Evolutionary conservation across 176 grass and related monocot species (phyloP), one percentile per base, ranked within the genome.

Genomic region (Cocos nucifera): DNA sequence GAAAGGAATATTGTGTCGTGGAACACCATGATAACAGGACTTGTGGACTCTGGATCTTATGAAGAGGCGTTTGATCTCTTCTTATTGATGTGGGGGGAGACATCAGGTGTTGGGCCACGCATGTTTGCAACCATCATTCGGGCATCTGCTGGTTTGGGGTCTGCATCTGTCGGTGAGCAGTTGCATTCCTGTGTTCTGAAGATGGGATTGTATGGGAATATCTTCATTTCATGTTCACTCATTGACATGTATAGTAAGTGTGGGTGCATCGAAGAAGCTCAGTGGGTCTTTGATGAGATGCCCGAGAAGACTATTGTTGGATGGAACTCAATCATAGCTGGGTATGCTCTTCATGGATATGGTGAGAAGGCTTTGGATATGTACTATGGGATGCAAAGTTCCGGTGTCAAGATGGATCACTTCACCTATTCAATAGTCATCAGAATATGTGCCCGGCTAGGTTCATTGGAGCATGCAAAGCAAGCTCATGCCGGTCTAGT

Each of bases 181-280:
- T 65, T 96, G 51, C 91, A 96, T 15, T 80, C 78, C 14, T 90
- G 84, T 19, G 29, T 80, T 19, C 50, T 56, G 63, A 96, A 96
- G 62, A 79, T 75, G 35, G 75, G 62, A 1, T 71, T 70, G 44
- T 60, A 66, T 67, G 56, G 50, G 2, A 69, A 69, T n/a, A 77
- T 70, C 4, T 85, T 78, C 70, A 22, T 87, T 32, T 51, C 39
- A 0, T 96, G 86, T 16, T 65, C 83, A 10, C 72, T 96, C 51
- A 79, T 90, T 5, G 80, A 96, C 51, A 90, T 96, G 86, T 96
- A 96, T 23, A 79, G 72, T 8, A 96, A 96, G 63, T 90, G 86
- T 9, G 80, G 80, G 53, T 28, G 15, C 23, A 32, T 97, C 0
- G 59, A 85, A 19, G 61, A 77, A 21, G 80, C 87, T 17, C 82